A percentile compares a stretch with the other conserved stretches of the same genome.
These are phyloP conservation scores for Apiotrichum brassicae DNA, from an alignment of 1,284 basidiomycete genomes.

Conservation along the genomic window DNA sequence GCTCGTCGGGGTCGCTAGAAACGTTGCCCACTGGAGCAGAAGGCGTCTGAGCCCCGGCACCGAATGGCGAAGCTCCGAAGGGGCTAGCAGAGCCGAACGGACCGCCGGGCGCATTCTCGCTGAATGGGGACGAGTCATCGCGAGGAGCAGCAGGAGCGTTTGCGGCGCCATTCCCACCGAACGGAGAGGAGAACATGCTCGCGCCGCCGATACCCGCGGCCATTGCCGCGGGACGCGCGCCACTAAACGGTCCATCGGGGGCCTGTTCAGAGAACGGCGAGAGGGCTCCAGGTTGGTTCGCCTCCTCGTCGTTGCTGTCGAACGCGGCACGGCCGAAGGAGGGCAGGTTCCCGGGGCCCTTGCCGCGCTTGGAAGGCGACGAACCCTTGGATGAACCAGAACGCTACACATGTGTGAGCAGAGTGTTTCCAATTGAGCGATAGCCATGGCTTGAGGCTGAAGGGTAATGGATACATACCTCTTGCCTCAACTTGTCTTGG, in stretches of 20 bases:
- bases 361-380: conserved; percentile 3
- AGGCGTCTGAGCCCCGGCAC: conserved; percentile 49
- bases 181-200: conserved; percentile 22
- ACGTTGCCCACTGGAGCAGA: conserved; percentile 50
- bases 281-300: conserved; percentile 40
- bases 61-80: conserved; percentile 38
- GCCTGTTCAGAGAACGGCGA: conserved; percentile 47
- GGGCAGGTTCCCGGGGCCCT: conserved; percentile 67
- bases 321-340: conserved; percentile 51
- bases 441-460: too few species aligned
- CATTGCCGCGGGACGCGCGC: conserved; percentile 28
- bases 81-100: conserved; percentile 8
- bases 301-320: conserved; percentile 44
- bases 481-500: conserved; percentile 51
- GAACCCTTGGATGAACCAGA: not conserved
- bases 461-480: conserved; percentile 41
- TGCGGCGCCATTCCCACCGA: conserved; percentile 15
- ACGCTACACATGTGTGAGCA: conserved; percentile 2
- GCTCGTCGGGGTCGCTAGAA: conserved; percentile 35
- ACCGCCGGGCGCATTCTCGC: conserved; percentile 21
- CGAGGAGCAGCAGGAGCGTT: not conserved
- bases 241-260: conserved; percentile 39
- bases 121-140: conserved; percentile 23
- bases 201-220: conserved; percentile 12
- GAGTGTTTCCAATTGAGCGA: too few species aligned